Conservation (phyloP, 306 rosid species). For the Cicer bijugum region DNA sequence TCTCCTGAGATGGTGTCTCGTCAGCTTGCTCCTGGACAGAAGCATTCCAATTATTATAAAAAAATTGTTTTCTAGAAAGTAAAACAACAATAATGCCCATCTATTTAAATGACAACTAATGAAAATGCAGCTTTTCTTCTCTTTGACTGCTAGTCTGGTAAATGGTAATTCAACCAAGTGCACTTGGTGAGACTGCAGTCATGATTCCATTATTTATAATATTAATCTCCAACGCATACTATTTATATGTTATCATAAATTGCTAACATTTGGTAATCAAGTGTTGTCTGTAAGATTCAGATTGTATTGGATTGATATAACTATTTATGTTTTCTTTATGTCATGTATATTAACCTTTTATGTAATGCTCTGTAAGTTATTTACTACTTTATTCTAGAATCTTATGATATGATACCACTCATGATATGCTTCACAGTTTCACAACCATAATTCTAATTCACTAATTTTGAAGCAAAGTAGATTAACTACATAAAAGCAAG, state of each 20-base stretch:
- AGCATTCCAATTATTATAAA: conserved; percentile 48
- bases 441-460: conserved; percentile 31
- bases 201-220: conserved; percentile 11
- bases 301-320: conserved; percentile 1
- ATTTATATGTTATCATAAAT: conserved; percentile 36
- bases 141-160: conserved; percentile 3
- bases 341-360: conserved; percentile 19
- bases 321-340: conserved; percentile 12
- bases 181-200: conserved; percentile 29
- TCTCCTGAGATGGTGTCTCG: conserved; percentile 75
- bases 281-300: conserved; percentile 5
- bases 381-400: conserved; percentile 1
- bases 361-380: neutral
- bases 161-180: conserved; percentile 31
- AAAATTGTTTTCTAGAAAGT: conserved; percentile 47
- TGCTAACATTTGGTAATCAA: conserved; percentile 32
- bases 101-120: conserved; percentile 36
- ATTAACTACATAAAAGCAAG: conserved; percentile 27
- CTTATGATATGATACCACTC: conserved; percentile 4
- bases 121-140: conserved; percentile 24
- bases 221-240: conserved; percentile 9
- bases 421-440: conserved; percentile 8
- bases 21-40: conserved; percentile 83
- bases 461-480: conserved; percentile 16
- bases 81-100: conserved; percentile 43